Conservation (phyloP, 805 yeast species). For the Wickerhamiella kurtzmanii region DNA sequence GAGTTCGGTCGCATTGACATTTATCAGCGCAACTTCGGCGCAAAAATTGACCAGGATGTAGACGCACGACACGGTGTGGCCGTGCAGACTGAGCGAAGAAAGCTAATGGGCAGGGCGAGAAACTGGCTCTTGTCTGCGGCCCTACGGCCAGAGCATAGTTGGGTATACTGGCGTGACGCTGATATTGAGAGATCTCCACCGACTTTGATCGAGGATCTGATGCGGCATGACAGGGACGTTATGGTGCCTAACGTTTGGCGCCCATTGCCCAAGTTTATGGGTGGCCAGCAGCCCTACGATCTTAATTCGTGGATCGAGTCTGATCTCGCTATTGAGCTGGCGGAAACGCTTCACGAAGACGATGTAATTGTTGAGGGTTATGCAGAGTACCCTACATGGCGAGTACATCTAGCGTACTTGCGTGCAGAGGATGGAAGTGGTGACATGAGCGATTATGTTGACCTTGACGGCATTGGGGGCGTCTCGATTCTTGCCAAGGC, state of each 20-base stretch:
- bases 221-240: conserved; percentile 83
- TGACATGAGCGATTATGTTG: conserved; percentile 80
- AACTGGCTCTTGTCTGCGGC: conserved; percentile 87
- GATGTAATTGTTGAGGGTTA: conserved; percentile 98
- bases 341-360: conserved; percentile 57
- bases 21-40: conserved; percentile 86
- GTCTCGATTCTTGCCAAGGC: conserved; percentile 85
- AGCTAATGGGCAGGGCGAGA: conserved; percentile 89
- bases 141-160: conserved; percentile 79
- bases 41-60: conserved; percentile 81
- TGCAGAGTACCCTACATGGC: conserved; percentile 93
- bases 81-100: conserved; percentile 90
- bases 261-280: conserved; percentile 83
- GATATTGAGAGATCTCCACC: conserved; percentile 88
- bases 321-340: conserved; percentile 42
- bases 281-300: conserved; percentile 87
- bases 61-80: conserved; percentile 90
- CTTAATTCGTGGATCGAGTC: conserved; percentile 93
- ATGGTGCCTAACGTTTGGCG: conserved; percentile 98
- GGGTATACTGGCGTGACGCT: conserved; percentile 97
- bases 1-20: conserved; percentile 74
- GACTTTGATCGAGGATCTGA: conserved; percentile 76
- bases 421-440: conserved; percentile 73
- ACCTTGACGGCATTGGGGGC: conserved; percentile 91
- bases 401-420: conserved; percentile 89